phyloP scores from a whole-genome alignment of 2,329 filamentous ascomycete species.

The Rutstroemia sp. region DNA sequence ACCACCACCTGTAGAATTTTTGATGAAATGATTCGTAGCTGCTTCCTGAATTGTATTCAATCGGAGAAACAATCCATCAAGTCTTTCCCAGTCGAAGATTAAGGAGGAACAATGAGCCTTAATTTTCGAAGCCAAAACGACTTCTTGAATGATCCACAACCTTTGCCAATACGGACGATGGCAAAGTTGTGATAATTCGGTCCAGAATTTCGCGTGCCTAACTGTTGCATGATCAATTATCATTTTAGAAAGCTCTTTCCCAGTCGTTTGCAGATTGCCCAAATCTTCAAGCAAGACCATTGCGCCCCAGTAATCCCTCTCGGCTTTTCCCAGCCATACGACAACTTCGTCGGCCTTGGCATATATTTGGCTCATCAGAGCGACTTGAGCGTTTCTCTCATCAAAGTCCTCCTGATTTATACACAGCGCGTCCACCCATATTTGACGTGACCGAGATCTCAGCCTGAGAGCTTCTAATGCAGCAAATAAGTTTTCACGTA shows the following conservation, averaged over 20 bases:
- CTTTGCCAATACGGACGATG: conserved; percentile 6
- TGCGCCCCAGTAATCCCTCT: conserved; percentile 6
- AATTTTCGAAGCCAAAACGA: conserved; percentile 8
- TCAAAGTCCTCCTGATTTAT: conserved; percentile 8
- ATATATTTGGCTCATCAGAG: conserved; percentile 7
- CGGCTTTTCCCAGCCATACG: conserved; percentile 4
- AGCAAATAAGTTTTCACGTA: conserved; percentile 4
- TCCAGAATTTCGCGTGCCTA: conserved; percentile 5
- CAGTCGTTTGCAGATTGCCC: not conserved
- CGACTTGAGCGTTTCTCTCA: conserved; percentile 6
- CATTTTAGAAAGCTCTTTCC: not conserved
- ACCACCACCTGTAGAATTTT: not conserved
- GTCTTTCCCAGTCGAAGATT: conserved; percentile 3
- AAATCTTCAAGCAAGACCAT: conserved; percentile 4
- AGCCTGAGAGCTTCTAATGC: not conserved
- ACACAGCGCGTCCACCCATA: conserved; percentile 8
- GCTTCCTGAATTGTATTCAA: not conserved
- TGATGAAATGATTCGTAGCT: not conserved
- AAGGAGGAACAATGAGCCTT: conserved; percentile 6
- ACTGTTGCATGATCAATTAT: not conserved
- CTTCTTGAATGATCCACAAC: conserved; percentile 7
- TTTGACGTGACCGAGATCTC: not conserved
- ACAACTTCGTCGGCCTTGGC: conserved; percentile 1
- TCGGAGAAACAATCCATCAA: conserved; percentile 4
- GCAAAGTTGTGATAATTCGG: not conserved